Evolutionary conservation across 1,284 basidiomycete species (phyloP).

Genomic region (Coriolopsis trogii): DNA sequence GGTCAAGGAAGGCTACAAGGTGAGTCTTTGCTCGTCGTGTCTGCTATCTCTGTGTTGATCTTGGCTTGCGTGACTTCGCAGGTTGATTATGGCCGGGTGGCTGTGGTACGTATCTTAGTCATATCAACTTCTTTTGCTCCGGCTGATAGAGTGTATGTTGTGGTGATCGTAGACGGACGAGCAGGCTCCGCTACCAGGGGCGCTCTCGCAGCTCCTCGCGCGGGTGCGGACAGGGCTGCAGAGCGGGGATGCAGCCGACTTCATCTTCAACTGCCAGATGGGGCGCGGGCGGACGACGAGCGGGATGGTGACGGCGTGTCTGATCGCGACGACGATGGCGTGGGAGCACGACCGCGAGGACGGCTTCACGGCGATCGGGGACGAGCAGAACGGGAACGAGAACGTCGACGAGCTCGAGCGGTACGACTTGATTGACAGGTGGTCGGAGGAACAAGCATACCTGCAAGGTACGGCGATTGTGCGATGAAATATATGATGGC

Average conservation of each 20-base stretch:
- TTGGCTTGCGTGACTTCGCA: conserved; percentile 31
- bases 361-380: conserved; percentile 13
- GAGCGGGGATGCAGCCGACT: conserved; percentile 69
- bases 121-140: not conserved
- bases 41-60: not conserved
- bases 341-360: conserved; percentile 52
- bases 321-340: conserved; percentile 80
- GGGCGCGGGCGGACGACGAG: conserved; percentile 85
- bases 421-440: conserved; percentile 75
- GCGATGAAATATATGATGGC: not conserved
- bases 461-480: conserved; percentile 65
- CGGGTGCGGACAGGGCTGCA: conserved; percentile 62
- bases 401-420: conserved; percentile 41
- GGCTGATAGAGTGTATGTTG: conserved; percentile 12
- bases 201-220: conserved; percentile 77
- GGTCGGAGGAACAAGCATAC: conserved; percentile 85
- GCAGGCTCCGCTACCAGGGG: conserved; percentile 90
- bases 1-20: conserved; percentile 77
- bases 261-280: conserved; percentile 90
- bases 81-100: conserved; percentile 88
- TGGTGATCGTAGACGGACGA: conserved; percentile 84
- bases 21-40: conserved; percentile 31
- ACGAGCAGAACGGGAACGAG: conserved; percentile 39
- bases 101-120: conserved; percentile 63
- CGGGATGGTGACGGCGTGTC: conserved; percentile 89